phyloP scores from a whole-genome alignment of 495 filamentous ascomycete genomes.

The Evernia prunastri region DNA sequence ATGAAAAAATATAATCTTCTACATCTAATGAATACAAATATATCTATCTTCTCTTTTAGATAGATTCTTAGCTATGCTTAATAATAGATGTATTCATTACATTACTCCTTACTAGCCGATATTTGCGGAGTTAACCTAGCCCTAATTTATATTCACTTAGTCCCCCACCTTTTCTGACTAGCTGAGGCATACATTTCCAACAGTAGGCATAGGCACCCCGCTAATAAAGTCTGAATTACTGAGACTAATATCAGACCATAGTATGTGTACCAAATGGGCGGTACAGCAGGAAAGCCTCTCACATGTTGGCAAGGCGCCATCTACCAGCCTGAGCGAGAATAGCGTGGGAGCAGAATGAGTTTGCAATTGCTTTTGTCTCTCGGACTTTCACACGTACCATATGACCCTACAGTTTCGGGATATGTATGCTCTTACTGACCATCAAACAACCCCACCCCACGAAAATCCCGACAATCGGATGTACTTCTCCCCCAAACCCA shows the following conservation, averaged over 20 bases:
- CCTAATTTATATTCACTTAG: too few species aligned
- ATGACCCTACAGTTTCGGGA: conserved; percentile 77
- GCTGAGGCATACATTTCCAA: too few species aligned
- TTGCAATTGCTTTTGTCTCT: background rate
- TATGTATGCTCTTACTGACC: conserved; percentile 89
- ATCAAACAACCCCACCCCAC: conserved; percentile 80
- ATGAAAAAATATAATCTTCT: too few species aligned
- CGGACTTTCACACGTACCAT: background rate
- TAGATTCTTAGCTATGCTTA: too few species aligned
- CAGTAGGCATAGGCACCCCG: too few species aligned
- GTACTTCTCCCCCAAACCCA: conserved; percentile 71
- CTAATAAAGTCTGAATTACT: too few species aligned
- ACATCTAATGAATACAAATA: too few species aligned
- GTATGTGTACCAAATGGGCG: background rate
- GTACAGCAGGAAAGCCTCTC: background rate
- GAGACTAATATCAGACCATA: background rate
- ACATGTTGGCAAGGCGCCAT: background rate
- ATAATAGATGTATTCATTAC: too few species aligned
- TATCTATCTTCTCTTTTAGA: too few species aligned
- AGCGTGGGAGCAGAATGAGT: background rate
- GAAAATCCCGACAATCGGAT: conserved; percentile 80
- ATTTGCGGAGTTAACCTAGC: too few species aligned
- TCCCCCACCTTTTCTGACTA: too few species aligned
- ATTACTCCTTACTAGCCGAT: too few species aligned
- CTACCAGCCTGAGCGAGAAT: background rate